phyloP scores from a whole-genome alignment of 2,329 filamentous ascomycete genomes.

The Plectosphaerella sp. region DNA sequence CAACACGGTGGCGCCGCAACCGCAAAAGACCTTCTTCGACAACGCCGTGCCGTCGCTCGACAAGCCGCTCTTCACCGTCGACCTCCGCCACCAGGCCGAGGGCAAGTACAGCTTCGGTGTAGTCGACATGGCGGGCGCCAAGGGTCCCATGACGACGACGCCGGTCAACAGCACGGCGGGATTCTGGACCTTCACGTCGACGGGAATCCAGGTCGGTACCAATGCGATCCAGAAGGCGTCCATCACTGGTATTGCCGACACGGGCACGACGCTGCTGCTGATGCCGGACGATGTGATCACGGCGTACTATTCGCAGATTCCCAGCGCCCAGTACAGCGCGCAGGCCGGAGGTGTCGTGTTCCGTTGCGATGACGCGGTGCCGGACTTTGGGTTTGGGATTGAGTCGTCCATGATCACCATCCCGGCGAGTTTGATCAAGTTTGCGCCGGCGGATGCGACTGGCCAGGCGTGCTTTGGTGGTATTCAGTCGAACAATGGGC shows the following conservation, averaged over 20 bases:
- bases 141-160: slow-evolving; percentile 51
- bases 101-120: slow-evolving; percentile 33
- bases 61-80: slow-evolving; percentile 25
- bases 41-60: slow-evolving; percentile 22
- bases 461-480: slow-evolving; percentile 67
- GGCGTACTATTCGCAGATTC: slow-evolving; percentile 55
- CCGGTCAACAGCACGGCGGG: slow-evolving; percentile 51
- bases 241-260: slow-evolving; percentile 43
- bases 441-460: slow-evolving; percentile 42
- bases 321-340: slow-evolving; percentile 43
- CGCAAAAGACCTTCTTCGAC: slow-evolving; percentile 39
- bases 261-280: slow-evolving; percentile 64
- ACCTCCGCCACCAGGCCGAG: slow-evolving; percentile 28
- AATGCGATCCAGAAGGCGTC: slow-evolving; percentile 2
- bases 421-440: slow-evolving; percentile 51
- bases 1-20: slow-evolving; percentile 34
- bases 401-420: slow-evolving; percentile 28
- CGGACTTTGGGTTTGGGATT: slow-evolving; percentile 50
- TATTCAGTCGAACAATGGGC: slow-evolving; percentile 53
- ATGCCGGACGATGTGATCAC: slow-evolving; percentile 50
- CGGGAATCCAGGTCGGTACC: slow-evolving; percentile 48
- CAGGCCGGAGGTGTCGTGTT: slow-evolving; percentile 47
- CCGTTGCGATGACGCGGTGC: slow-evolving; percentile 54
- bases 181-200: slow-evolving; percentile 59
- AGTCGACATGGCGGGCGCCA: slow-evolving; percentile 54